These are phyloP conservation scores for Lachancea sp. DNA, from an alignment of 805 yeast genomes.

Conservation along the genomic window DNA sequence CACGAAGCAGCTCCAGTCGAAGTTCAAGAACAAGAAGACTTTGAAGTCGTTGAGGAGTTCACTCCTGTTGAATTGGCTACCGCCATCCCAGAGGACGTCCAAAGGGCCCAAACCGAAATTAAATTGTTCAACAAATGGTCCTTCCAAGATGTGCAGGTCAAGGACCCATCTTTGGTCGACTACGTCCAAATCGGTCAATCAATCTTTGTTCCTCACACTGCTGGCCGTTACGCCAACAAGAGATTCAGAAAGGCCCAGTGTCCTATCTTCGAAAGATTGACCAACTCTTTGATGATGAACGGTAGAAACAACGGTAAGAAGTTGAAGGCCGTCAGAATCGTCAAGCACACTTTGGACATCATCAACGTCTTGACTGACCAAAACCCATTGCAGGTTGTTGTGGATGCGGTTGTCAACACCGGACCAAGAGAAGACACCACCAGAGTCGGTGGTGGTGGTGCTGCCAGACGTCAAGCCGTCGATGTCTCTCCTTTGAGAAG, in stretches of 20 bases:
- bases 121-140: constrained; percentile 99
- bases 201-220: constrained; percentile 97
- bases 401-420: constrained; percentile 98
- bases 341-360: constrained; percentile 98
- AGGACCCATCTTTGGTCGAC: constrained; percentile 97
- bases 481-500: constrained; percentile 99
- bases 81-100: constrained; percentile 93
- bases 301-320: constrained; percentile 99
- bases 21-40: constrained; percentile 60
- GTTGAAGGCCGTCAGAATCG: constrained; percentile 99
- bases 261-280: constrained; percentile 98
- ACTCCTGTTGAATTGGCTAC: constrained; percentile 80
- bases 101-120: constrained; percentile 91
- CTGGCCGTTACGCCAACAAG: constrained; percentile 99
- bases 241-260: constrained; percentile 99
- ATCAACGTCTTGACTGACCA: constrained; percentile 94
- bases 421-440: constrained; percentile 99
- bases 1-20: constrained; percentile 55
- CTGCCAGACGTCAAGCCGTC: constrained; percentile 99
- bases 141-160: constrained; percentile 93
- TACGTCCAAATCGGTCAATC: constrained; percentile 98
- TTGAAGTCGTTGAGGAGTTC: constrained; percentile 68
- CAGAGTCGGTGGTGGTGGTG: constrained; percentile 99
- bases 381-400: constrained; percentile 98
- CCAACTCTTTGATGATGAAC: constrained; percentile 99